Percentiles rank a stretch among this genome's conserved stretches.
These are phyloP conservation scores for Ganoderma resinaceum DNA, from an alignment of 1,284 basidiomycete species.

Conservation along the genomic window DNA sequence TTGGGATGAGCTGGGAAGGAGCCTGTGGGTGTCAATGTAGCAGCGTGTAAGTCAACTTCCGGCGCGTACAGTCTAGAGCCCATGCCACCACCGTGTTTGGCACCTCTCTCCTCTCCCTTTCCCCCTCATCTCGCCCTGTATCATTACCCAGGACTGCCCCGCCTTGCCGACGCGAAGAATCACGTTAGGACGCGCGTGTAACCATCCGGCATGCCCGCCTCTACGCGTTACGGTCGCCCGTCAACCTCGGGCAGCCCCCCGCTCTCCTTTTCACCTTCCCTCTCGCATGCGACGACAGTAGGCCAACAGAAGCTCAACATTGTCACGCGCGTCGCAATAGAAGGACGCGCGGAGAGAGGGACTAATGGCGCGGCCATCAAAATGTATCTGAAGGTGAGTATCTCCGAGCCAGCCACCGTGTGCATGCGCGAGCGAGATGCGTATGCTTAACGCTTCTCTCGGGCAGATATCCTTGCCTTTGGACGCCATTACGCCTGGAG, in stretches of 20 bases:
- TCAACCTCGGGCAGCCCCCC: slow-evolving; percentile 50
- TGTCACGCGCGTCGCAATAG: slow-evolving; percentile 75
- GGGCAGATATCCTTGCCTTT: slow-evolving; percentile 69
- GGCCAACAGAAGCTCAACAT: slow-evolving; percentile 64
- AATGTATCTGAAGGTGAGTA: slow-evolving; percentile 76
- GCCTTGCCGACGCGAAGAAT: slow-evolving; percentile 13
- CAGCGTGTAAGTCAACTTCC: slow-evolving; percentile 9
- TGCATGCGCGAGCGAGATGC: not conserved
- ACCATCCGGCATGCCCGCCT: slow-evolving; percentile 33
- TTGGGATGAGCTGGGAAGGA: slow-evolving; percentile 23
- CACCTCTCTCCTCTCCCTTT: slow-evolving; percentile 6
- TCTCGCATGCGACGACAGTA: slow-evolving; percentile 34
- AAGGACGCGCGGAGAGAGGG: slow-evolving; percentile 71
- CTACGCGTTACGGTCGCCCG: slow-evolving; percentile 44
- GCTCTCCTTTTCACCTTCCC: slow-evolving; percentile 45
- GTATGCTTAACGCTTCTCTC: not conserved
- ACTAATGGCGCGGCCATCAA: slow-evolving; percentile 69
- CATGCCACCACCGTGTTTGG: slow-evolving; percentile 27
- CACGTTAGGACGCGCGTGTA: slow-evolving; percentile 25
- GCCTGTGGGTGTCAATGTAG: slow-evolving; percentile 14
- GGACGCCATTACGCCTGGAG: slow-evolving; percentile 67
- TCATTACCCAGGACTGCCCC: not conserved
- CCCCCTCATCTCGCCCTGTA: slow-evolving; percentile 4
- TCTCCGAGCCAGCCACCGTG: slow-evolving; percentile 3
- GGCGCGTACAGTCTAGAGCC: slow-evolving; percentile 5